These are phyloP conservation scores for Auriscalpium microsporum DNA, from an alignment of 768 basidiomycete species.

Conservation along the genomic window DNA sequence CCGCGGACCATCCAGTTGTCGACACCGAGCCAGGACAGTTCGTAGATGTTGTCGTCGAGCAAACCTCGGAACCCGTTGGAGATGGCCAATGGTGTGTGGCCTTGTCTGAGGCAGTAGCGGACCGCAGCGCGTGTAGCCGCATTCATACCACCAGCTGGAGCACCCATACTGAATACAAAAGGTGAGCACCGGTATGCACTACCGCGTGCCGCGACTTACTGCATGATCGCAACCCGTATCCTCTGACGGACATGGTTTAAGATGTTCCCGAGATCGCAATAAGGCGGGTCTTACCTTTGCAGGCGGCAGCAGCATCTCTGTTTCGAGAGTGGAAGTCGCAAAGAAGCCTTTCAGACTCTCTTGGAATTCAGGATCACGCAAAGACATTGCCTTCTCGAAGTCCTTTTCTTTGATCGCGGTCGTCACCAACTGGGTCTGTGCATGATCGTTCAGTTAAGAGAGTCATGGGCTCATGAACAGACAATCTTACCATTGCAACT, in stretches of 20 bases:
- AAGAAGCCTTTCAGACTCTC: conserved; percentile 85
- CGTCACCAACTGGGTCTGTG: conserved; percentile 78
- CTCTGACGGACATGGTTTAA: conserved; percentile 32
- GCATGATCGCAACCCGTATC: conserved; percentile 76
- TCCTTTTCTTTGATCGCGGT: conserved; percentile 74
- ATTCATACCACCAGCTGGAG: conserved; percentile 98
- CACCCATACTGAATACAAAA: conserved; percentile 61
- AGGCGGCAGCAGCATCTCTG: conserved; percentile 22
- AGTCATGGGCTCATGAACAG: neutral
- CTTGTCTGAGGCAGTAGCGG: conserved; percentile 86
- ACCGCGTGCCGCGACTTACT: conserved; percentile 39
- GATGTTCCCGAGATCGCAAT: neutral
- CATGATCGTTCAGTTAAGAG: neutral
- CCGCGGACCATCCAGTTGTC: conserved; percentile 95
- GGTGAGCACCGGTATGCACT: no score
- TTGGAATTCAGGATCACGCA: conserved; percentile 86
- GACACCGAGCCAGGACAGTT: conserved; percentile 92
- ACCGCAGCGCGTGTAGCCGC: conserved; percentile 93
- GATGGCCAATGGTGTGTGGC: conserved; percentile 86
- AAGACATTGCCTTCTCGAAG: conserved; percentile 78
- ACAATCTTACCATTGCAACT: conserved; percentile 61
- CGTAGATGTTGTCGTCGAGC: conserved; percentile 78
- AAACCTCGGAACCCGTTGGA: conserved; percentile 96
- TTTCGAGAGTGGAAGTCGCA: conserved; percentile 56
- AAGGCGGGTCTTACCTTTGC: conserved; percentile 19